A percentile compares a stretch with the other conserved stretches of the same genome.
Evolutionary conservation across 2,329 filamentous ascomycete genomes (phyloP).

Genomic region (Sarocladium brachiariae): DNA sequence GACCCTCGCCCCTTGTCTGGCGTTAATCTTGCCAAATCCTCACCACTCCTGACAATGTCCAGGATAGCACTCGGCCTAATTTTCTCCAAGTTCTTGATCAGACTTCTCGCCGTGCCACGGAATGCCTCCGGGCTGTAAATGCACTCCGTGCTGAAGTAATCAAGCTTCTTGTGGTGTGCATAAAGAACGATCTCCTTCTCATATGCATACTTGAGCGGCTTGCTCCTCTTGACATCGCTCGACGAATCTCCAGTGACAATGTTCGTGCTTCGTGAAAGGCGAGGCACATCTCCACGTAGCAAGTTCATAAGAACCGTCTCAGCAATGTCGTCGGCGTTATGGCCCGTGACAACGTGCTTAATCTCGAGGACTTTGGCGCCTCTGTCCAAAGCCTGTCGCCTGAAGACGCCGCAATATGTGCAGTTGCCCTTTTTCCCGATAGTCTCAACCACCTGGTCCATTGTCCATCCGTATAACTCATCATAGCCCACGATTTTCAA

Average conservation of each 20-base stretch:
- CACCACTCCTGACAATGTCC: conserved; percentile 89
- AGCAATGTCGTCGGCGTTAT: conserved; percentile 95
- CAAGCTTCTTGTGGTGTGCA: conserved; percentile 90
- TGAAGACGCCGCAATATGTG: conserved; percentile 96
- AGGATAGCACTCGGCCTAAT: conserved; percentile 90
- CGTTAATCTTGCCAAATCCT: conserved; percentile 84
- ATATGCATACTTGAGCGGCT: conserved; percentile 96
- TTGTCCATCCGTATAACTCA: conserved; percentile 96
- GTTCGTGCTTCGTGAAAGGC: conserved; percentile 79
- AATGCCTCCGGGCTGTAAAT: conserved; percentile 98
- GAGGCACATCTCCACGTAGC: conserved; percentile 79
- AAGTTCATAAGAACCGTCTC: conserved; percentile 98
- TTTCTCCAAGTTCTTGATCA: conserved; percentile 93
- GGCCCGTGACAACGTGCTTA: conserved; percentile 89
- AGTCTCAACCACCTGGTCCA: conserved; percentile 96
- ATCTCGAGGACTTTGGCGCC: conserved; percentile 84
- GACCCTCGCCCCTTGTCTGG: conserved; percentile 30
- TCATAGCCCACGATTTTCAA: conserved; percentile 89
- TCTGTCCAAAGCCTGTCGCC: conserved; percentile 86
- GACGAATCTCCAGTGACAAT: conserved; percentile 73
- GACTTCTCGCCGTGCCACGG: conserved; percentile 77
- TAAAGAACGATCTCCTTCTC: conserved; percentile 99
- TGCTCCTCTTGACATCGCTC: conserved; percentile 91
- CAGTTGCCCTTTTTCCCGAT: conserved; percentile 98
- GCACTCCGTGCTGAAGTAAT: conserved; percentile 98